phyloP scores from a whole-genome alignment of 768 basidiomycete genomes.

The Auriscalpium microsporum region DNA sequence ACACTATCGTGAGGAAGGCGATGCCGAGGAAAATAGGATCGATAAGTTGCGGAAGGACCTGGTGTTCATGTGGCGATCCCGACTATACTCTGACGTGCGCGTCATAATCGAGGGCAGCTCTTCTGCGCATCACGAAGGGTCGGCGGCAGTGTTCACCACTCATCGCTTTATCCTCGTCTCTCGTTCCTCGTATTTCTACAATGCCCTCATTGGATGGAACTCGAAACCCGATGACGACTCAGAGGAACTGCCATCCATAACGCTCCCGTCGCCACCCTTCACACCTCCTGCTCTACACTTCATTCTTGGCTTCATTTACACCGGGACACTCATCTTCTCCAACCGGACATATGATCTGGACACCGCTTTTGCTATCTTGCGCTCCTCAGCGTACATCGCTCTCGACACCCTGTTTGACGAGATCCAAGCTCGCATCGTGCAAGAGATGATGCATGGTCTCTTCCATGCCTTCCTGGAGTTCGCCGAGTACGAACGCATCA shows the following conservation, averaged over 20 bases:
- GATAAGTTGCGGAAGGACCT: constrained; percentile 90
- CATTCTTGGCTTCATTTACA: constrained; percentile 90
- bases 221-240: constrained; percentile 23
- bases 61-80: constrained; percentile 94
- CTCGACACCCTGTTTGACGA: constrained; percentile 70
- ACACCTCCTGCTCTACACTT: constrained; percentile 92
- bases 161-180: constrained; percentile 92
- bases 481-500: constrained; percentile 67
- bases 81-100: constrained; percentile 87
- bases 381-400: constrained; percentile 72
- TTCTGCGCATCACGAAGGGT: constrained; percentile 52
- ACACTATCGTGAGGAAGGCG: constrained; percentile 31
- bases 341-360: constrained; percentile 89
- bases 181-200: constrained; percentile 80
- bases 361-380: constrained; percentile 85
- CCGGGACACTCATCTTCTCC: constrained; percentile 88
- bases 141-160: constrained; percentile 80
- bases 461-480: constrained; percentile 80
- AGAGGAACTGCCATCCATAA: constrained; percentile 49
- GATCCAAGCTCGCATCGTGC: constrained; percentile 71
- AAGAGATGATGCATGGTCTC: constrained; percentile 87
- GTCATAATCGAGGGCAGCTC: constrained; percentile 68
- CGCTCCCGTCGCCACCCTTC: constrained; percentile 86
- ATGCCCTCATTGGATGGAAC: constrained; percentile 65
- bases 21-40: constrained; percentile 48